Conservation (phyloP, 2,329 filamentous ascomycete species). For the Cryphonectria nitschkei region DNA sequence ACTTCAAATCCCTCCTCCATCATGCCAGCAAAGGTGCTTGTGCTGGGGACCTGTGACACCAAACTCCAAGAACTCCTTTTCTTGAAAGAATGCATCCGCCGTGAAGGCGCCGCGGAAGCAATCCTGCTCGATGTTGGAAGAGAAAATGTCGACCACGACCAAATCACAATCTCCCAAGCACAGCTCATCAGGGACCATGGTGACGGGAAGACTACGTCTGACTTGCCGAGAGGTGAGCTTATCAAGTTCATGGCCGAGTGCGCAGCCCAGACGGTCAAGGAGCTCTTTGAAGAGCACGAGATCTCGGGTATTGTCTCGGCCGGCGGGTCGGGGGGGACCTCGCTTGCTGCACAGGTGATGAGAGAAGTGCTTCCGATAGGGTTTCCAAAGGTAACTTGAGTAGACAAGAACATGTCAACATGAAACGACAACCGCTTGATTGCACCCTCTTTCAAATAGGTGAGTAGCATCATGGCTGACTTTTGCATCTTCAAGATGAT, state of each 20-base stretch:
- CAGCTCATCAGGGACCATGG: constrained; percentile 44
- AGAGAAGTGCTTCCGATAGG: constrained; percentile 63
- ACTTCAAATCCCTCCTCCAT: background rate
- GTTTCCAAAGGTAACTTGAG: constrained; percentile 48
- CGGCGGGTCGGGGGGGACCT: constrained; percentile 58
- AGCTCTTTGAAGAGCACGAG: constrained; percentile 40
- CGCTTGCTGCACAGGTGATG: constrained; percentile 64
- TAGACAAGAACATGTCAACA: background rate
- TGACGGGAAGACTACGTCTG: constrained; percentile 38
- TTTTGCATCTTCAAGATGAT: constrained; percentile 57
- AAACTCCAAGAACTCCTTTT: constrained; percentile 64
- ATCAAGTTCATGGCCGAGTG: constrained; percentile 58
- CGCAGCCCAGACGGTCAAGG: constrained; percentile 47
- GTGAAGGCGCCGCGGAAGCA: constrained; percentile 33
- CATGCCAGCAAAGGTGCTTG: constrained; percentile 45
- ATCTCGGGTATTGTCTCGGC: constrained; percentile 63
- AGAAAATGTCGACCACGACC: constrained; percentile 42
- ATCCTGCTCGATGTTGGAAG: constrained; percentile 52
- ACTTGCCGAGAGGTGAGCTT: constrained; percentile 56
- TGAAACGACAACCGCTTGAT: background rate
- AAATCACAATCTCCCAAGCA: constrained; percentile 51
- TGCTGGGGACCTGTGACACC: constrained; percentile 68
- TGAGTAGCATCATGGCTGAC: background rate
- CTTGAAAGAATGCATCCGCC: constrained; percentile 50
- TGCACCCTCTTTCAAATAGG: too few species aligned